A percentile compares a stretch with the other conserved stretches of the same genome.
Evolutionary conservation across 1,284 basidiomycete genomes (phyloP).

Genomic region (Marasmius fiardii): DNA sequence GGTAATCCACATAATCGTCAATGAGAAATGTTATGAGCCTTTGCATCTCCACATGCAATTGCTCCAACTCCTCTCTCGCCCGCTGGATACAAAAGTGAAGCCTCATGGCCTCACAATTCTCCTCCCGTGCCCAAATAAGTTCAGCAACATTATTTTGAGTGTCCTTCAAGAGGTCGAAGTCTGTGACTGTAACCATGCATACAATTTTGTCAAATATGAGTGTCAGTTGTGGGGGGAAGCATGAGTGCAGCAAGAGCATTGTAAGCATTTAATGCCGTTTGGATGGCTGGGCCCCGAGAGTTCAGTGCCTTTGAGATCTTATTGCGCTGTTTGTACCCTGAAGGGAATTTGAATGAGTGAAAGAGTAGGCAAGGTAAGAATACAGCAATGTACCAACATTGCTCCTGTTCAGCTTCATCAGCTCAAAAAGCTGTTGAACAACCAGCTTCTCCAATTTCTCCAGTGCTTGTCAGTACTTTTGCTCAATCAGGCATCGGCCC

Average conservation of each 20-base stretch:
- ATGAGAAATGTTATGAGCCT: conserved; percentile 7
- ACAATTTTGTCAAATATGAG: no score
- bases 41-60: conserved; percentile 7
- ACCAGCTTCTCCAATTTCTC: conserved; percentile 20
- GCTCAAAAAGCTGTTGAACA: conserved; percentile 21
- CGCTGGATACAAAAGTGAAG: background rate
- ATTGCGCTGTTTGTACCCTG: conserved; percentile 16
- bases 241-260: conserved; percentile 11
- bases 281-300: conserved; percentile 13
- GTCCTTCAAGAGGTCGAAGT: conserved; percentile 9
- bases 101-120: conserved; percentile 3
- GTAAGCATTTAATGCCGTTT: conserved; percentile 15
- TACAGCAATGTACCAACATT: background rate
- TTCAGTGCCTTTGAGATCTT: conserved; percentile 17
- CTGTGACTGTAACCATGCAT: no score
- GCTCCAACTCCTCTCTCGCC: conserved; percentile 6
- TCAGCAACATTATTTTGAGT: conserved; percentile 1
- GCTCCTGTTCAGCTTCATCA: conserved; percentile 7
- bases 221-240: background rate
- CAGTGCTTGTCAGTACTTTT: conserved; percentile 17
- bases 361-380: background rate
- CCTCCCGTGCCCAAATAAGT: background rate
- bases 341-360: background rate
- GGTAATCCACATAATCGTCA: background rate
- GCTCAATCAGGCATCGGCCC: conserved; percentile 4